phyloP scores from a whole-genome alignment of 371 early-diverging fungal genomes.

The Mortierella sp. region DNA sequence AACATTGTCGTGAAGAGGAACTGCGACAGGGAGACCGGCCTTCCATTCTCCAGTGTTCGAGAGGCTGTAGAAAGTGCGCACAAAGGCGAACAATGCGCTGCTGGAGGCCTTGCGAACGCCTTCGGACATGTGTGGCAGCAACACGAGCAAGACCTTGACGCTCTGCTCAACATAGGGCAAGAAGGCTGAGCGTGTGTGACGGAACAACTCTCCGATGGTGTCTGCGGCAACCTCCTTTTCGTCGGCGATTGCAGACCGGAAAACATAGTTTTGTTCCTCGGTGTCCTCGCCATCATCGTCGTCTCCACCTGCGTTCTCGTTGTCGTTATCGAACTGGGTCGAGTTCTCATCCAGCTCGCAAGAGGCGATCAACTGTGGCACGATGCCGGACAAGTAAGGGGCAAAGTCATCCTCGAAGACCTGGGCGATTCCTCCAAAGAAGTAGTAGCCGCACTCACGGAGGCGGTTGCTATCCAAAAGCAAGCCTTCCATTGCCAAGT shows the following conservation, averaged over 20 bases:
- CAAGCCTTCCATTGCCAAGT: conserved; percentile 82
- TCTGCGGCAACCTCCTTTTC: conserved; percentile 94
- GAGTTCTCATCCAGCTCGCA: conserved; percentile 74
- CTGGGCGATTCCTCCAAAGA: conserved; percentile 85
- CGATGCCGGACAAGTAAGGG: conserved; percentile 77
- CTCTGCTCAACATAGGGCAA: conserved; percentile 85
- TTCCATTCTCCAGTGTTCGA: conserved; percentile 73
- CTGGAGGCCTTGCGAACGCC: conserved; percentile 85
- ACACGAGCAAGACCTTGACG: conserved; percentile 68
- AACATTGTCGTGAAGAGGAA: conserved; percentile 82
- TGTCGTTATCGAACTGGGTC: conserved; percentile 54
- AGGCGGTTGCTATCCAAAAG: conserved; percentile 76
- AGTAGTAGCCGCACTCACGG: conserved; percentile 87
- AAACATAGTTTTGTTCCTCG: conserved; percentile 65
- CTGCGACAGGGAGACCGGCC: conserved; percentile 74
- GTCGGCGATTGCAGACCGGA: conserved; percentile 86
- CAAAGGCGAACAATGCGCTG: conserved; percentile 76
- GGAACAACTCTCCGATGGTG: conserved; percentile 87
- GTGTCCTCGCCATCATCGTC: conserved; percentile 61
- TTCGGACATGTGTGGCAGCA: conserved; percentile 80
- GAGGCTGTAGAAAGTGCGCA: conserved; percentile 79
- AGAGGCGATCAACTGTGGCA: conserved; percentile 79
- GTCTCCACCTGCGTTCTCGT: conserved; percentile 7
- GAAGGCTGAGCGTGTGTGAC: conserved; percentile 77
- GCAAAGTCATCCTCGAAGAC: conserved; percentile 87